phyloP scores from a whole-genome alignment of 768 basidiomycete genomes.

The Pleurotus djamor region DNA sequence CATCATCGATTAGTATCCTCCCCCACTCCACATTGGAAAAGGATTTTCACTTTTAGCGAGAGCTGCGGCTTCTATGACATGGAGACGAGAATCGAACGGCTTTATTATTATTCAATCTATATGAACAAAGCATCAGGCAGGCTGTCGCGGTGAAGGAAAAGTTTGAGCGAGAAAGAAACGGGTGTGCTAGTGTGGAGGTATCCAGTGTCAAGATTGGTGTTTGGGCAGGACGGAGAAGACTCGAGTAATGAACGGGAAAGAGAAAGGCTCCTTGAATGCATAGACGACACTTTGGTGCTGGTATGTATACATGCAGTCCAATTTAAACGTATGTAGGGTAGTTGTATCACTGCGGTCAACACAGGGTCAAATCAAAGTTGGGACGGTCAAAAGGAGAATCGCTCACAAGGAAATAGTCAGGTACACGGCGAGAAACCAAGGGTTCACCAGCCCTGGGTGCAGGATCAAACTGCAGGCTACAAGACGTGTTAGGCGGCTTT shows the following conservation, averaged over 20 bases:
- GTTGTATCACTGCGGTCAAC: neutral
- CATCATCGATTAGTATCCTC: neutral
- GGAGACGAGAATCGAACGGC: neutral
- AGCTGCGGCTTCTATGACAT: neutral
- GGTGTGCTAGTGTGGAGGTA: neutral
- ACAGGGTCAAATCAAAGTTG: neutral
- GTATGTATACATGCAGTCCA: conserved; percentile 6
- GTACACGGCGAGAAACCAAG: conserved; percentile 92
- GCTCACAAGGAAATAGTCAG: conserved; percentile 90
- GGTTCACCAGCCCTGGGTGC: conserved; percentile 99
- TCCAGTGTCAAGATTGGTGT: neutral
- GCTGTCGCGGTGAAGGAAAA: neutral
- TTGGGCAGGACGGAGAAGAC: neutral
- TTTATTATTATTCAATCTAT: neutral
- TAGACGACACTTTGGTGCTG: conserved; percentile 1
- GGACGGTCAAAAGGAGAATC: neutral
- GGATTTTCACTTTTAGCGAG: neutral
- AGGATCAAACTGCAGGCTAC: conserved; percentile 98
- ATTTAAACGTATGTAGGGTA: conserved; percentile 5
- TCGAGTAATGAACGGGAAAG: neutral
- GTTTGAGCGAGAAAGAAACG: no score
- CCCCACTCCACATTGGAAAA: no score
- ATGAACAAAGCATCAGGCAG: no score
- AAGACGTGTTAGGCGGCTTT: neutral
- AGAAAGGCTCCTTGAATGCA: neutral